phyloP scores from a whole-genome alignment of 495 filamentous ascomycete genomes.

The Neurospora sp. region DNA sequence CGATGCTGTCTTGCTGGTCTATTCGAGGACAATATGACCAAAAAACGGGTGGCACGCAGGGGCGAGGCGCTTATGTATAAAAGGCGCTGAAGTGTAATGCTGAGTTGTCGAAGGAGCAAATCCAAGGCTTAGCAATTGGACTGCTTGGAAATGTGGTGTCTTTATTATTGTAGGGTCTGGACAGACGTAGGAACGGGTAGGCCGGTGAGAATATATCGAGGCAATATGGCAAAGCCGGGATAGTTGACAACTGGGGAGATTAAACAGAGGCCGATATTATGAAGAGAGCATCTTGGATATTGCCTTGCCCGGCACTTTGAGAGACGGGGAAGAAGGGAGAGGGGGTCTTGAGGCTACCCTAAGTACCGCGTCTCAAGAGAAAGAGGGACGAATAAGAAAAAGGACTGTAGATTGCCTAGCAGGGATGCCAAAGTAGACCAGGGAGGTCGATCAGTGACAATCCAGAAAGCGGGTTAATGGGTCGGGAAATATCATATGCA shows the following conservation, averaged over 20 bases:
- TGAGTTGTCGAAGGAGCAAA: neutral
- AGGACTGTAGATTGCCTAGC: constrained; percentile 19
- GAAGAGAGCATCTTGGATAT: constrained; percentile 12
- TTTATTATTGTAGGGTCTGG: neutral
- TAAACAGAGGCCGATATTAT: constrained; percentile 18
- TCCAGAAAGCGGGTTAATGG: constrained; percentile 23
- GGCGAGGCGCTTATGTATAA: neutral
- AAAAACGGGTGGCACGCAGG: neutral
- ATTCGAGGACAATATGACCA: neutral
- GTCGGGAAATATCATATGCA: constrained; percentile 11
- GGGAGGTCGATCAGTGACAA: constrained; percentile 17
- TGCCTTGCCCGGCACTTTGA: constrained; percentile 6
- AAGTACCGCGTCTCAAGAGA: constrained; percentile 11
- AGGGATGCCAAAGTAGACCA: constrained; percentile 14
- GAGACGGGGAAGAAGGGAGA: constrained; percentile 8
- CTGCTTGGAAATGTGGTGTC: neutral
- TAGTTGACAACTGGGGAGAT: constrained; percentile 22
- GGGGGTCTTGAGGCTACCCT: constrained; percentile 8
- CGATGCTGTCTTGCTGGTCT: neutral
- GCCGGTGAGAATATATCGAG: constrained; percentile 14
- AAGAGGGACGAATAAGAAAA: constrained; percentile 4
- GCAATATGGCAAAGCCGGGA: constrained; percentile 28
- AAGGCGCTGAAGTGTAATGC: neutral
- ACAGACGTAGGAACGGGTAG: neutral
- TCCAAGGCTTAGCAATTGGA: neutral